Evolutionary conservation across 495 filamentous ascomycete genomes (phyloP), one percentile per base, ranked within the genome.

Genomic region (Podospora australis): DNA sequence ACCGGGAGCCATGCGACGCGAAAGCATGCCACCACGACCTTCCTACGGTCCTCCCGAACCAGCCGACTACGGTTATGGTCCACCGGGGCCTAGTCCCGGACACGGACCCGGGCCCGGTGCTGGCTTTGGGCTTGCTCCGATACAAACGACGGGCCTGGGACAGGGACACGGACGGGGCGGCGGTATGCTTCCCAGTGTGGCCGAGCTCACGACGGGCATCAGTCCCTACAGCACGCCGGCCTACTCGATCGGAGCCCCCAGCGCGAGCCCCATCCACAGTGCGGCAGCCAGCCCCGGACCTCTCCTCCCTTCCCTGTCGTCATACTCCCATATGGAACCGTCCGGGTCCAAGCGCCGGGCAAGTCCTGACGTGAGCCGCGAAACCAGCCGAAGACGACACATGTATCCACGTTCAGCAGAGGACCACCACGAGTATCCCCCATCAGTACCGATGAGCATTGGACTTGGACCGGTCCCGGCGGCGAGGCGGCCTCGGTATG

Each of bases 161-260:
- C 25, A 39, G 3, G 19, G 29, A 9, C 51, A 54, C 9, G 51
- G 57, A 2, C 56, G 59, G n/a, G n/a, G n/a, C 25, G 58, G 63
- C 10, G 64, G 59, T 16, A 62, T 72, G 50, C 62, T 79, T 8
- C 76, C 76, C 5, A 71, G 73, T 55, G 66, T 79, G 8, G 70
- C 70, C 16, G 74, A 79, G 55, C 67, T 79, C 50, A 79, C 76
- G 0, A 79, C 76, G 1, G 77, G 75, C 16, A 56, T 77, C 22
- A 74, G 70, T 45, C 72, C 75, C 13, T 78, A 78, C 49, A 74
- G 56, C 56, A 74, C 73, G 16, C 72, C 74, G 16, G 75, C 75
- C 4, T 78, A 78, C 50, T 67, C 73, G n/a, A 49, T 56, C 1
- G 63, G 65, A 19, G 52, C 65, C 23, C 59, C 65, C 4, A 69